These are phyloP conservation scores for Phialophora tarda DNA, from an alignment of 2,329 filamentous ascomycete genomes.

Conservation along the genomic window DNA sequence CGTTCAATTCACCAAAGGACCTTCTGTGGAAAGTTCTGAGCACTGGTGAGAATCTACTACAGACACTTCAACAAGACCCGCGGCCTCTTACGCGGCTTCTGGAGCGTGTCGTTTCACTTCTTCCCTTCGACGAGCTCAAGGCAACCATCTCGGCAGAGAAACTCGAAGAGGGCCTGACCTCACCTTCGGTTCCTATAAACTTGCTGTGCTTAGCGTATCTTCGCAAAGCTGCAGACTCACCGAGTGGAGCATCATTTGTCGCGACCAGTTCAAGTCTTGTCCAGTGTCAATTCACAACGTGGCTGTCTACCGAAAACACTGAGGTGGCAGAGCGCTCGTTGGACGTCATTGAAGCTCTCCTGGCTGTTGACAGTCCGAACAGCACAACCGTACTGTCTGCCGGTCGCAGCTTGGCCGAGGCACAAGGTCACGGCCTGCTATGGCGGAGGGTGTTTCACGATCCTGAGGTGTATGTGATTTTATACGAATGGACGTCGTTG, in stretches of 20 bases:
- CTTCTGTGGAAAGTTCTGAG: constrained; percentile 36
- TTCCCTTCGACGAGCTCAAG: constrained; percentile 57
- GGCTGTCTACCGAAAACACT: constrained; percentile 62
- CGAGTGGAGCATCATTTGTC: constrained; percentile 63
- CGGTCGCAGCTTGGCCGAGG: constrained; percentile 39
- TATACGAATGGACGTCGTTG: constrained; percentile 56
- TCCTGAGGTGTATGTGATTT: constrained; percentile 61
- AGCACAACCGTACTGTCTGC: constrained; percentile 39
- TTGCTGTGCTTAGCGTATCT: constrained; percentile 61
- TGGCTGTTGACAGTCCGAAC: constrained; percentile 56
- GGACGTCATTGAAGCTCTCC: constrained; percentile 58
- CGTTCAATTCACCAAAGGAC: constrained; percentile 31
- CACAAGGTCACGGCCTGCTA: constrained; percentile 59
- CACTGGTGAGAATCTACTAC: constrained; percentile 34
- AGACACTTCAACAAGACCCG: constrained; percentile 61
- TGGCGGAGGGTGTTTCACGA: constrained; percentile 69
- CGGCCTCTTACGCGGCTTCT: constrained; percentile 60
- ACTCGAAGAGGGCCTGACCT: constrained; percentile 60
- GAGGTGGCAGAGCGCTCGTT: constrained; percentile 61
- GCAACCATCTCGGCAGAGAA: constrained; percentile 57
- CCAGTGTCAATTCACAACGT: constrained; percentile 60
- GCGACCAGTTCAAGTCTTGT: constrained; percentile 63
- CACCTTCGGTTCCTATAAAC: constrained; percentile 60
- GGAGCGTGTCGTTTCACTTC: constrained; percentile 56
- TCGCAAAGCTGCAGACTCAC: constrained; percentile 58